Evolutionary conservation across 192 early-diverging fungal genomes (phyloP), one percentile per base, ranked within the genome.

Genomic region (Coemansia sp.): DNA sequence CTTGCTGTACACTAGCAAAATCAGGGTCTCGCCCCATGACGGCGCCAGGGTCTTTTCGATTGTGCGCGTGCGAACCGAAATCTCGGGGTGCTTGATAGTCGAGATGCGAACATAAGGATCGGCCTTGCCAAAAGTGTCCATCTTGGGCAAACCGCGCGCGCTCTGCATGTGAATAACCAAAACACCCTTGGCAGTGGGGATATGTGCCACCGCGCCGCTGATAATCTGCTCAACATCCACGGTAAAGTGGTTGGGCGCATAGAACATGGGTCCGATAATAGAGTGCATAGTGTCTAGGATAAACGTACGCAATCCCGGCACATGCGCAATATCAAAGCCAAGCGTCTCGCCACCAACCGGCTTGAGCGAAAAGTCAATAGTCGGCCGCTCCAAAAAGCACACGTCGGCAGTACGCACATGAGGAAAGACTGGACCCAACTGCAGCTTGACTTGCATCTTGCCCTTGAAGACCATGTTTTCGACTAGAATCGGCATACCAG

Each of bases 351-450:
- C 92, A 60, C 92, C 92, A 34, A 99, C 86, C 3, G 97, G 97
- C 70, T 94, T 90, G 37, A 99, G 87, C 39, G 86, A 86, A 85
- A 95, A 99, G 82, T 95, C 93, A 45, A 99, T 86, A 17, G 82
- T 79, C 38, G 97, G 97, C n/a, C 86, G 80, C 67, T 94, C 90
- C 60, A 94, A 74, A 80, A 99, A 95, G 68, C 89, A 87, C 62
- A 93, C 87, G 48, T 94, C 91, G 10, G 96, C 84, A 0, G 87
- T 90, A 73, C 92, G 88, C 31, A 58, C 55, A 17, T 58, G 91
- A 0, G 97, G 97, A 66, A 93, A 96, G 59, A 88, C 86, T 32
- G 90, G 87, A 39, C 91, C 92, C 67, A 97, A 88, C 77, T 94
- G 94, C 63, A 99, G 73, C 77, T 89, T 89, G 51, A 94, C 74